Evolutionary conservation across 2,329 filamentous ascomycete species (phyloP).

Genomic region (Trichoderma breve): DNA sequence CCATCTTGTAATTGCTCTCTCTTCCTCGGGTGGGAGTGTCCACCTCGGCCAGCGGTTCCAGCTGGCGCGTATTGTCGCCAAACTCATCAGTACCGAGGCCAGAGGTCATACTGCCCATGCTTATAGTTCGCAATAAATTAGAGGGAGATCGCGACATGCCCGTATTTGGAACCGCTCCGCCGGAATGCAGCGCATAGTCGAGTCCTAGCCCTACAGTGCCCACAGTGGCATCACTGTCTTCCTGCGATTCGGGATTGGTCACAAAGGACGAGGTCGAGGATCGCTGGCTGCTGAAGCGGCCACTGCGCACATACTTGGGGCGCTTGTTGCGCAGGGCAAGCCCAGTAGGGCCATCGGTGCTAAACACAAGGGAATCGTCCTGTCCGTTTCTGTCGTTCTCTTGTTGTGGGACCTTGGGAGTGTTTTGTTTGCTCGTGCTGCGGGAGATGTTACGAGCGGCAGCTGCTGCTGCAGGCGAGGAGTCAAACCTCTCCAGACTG

Average conservation of each 20-base stretch:
- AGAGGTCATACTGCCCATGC: slow-evolving; percentile 86
- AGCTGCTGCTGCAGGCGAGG: slow-evolving; percentile 56
- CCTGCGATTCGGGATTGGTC: slow-evolving; percentile 52
- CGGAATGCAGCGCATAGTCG: slow-evolving; percentile 81
- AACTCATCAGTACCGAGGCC: slow-evolving; percentile 57
- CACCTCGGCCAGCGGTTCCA: slow-evolving; percentile 51
- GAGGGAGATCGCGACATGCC: slow-evolving; percentile 51
- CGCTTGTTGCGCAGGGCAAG: slow-evolving; percentile 47
- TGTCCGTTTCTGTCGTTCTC: slow-evolving; percentile 29
- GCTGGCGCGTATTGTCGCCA: slow-evolving; percentile 43
- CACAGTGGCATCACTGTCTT: slow-evolving; percentile 72
- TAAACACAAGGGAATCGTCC: slow-evolving; percentile 33
- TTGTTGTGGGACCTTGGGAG: slow-evolving; percentile 25
- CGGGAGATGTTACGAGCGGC: slow-evolving; percentile 54
- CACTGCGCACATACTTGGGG: slow-evolving; percentile 59
- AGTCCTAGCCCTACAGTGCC: slow-evolving; percentile 60
- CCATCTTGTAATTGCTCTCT: slow-evolving; percentile 50
- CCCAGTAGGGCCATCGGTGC: slow-evolving; percentile 42
- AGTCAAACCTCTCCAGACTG: slow-evolving; percentile 52
- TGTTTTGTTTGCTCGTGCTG: slow-evolving; percentile 33
- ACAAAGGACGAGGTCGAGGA: slow-evolving; percentile 60
- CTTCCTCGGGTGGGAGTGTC: slow-evolving; percentile 41
- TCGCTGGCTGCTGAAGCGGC: slow-evolving; percentile 55
- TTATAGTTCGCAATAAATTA: slow-evolving; percentile 69
- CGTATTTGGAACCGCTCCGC: slow-evolving; percentile 64